Base-by-base conservation (phyloP, 2,329 filamentous ascomycete genomes). In the Aspergillus eucalypticola region DNA sequence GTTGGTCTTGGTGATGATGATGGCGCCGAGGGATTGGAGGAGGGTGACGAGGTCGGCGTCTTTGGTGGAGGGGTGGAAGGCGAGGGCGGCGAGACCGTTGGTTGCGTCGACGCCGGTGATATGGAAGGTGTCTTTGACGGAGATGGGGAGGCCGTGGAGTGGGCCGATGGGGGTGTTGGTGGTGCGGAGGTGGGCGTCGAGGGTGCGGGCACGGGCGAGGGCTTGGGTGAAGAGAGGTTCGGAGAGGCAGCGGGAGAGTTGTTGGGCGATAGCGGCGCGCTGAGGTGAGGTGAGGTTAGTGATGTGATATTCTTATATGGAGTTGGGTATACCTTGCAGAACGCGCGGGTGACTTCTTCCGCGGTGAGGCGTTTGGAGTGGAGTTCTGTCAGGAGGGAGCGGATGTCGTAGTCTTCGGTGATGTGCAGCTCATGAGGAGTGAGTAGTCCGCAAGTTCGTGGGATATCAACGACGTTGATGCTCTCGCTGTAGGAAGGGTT, bases 1-100 rank as follows among this genome's bases (percentile, higher is more conserved):
- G 66, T 90, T 90, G 0, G 88, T 90, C 74, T 90, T 90, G 64
- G 84, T 82, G 64, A 90, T 88, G n/a, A 88, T 75, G 0, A 91
- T 80, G 1, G 88, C 88, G 1, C 89, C 89, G 0, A 86, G 78
- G 17, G 80, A 78, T 25, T 84, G 75, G 3, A 91, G 73, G 1
- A 89, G 76, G 8, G 84, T 79, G 0, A 89, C 83, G 6, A 90
- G 75, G 0, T 82, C 79, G 0, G 85, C 81, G 69, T 89, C 84
- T 62, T 79, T 73, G 32, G 74, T 71, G 13, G 83, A 86, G 0
- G 88, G 86, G 49, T 87, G 79, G 41, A 82, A 81, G 3, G 88
- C 85, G 59, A 88, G 82, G 0, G 83, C 82, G 0, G 83, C 83
- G 62, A 92, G 81, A 1, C 85, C 85, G 4, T 85, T 79, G 1